Base-by-base conservation (phyloP, 1,284 basidiomycete species). In the Ustilago shanxiensis region DNA sequence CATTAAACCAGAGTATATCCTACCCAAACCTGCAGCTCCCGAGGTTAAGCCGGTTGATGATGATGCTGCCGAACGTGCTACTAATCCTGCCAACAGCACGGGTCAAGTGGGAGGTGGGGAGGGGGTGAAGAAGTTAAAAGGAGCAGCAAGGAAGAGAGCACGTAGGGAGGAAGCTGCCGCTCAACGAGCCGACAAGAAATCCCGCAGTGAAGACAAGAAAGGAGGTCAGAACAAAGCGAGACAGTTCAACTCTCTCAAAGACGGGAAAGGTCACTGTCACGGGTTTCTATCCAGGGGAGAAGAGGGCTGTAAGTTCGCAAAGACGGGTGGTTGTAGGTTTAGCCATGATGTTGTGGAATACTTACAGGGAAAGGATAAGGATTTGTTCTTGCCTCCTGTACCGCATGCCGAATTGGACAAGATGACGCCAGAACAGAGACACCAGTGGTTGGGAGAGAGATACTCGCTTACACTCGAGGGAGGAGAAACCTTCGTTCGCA, bases 341-440 rank as follows among this genome's bases (percentile, higher is more conserved):
- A 91, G 90, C 3, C 96, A 98, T 85, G 92, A 94, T 79, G 88
- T 95, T 68, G 80, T 88, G 2, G 88, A 88, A 3, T 98, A 97
- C 86, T 90, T 98, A 37, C 88, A 88, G 18, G 89, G 89, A 1
- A 97, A 97, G 87, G 90, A 91, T 0, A 87, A 84, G 55, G 95
- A 97, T 83, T 88, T 96, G 24, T 89, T 88, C 52, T 79, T 87
- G 6, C 56, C 87, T 0, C 83, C 87, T 1, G 56, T 60, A 3
- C 31, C 64, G 1, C 49, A 67, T 26, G 57, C 26, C 13, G 33
- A 66, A 16, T 31, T 76, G 31, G 52, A 62, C 0, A 20, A 20
- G 11, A 52, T 77, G 51, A 35, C 28, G 18, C 18, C 8, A 4
- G 60, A 60, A 31, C 44, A 70, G 41, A 62, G 56, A 59, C 5